Evolutionary conservation across 2,329 filamentous ascomycete species (phyloP).

Genomic region (Colletotrichum salicis): DNA sequence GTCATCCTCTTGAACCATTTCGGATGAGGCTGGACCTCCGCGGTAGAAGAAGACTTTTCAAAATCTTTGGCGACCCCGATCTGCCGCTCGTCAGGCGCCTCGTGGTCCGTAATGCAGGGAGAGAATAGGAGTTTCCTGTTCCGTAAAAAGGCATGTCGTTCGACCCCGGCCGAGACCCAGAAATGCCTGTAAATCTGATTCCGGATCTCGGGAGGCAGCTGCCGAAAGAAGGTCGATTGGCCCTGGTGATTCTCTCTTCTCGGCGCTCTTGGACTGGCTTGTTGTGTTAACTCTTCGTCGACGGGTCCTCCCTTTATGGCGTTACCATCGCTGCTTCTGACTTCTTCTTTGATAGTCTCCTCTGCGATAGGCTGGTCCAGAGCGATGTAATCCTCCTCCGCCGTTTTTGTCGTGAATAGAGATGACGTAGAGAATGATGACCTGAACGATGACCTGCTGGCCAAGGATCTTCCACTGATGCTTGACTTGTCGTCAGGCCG

Average conservation of each 20-base stretch:
- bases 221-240: conserved; percentile 24
- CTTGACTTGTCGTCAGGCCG: neutral
- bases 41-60: neutral
- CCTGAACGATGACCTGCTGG: neutral
- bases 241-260: neutral
- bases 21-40: conserved; percentile 24
- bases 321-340: neutral
- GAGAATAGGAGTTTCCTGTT: neutral
- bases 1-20: conserved; percentile 34
- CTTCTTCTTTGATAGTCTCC: neutral
- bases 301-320: neutral
- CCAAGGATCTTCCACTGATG: neutral
- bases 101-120: conserved; percentile 30
- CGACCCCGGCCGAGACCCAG: conserved; percentile 15
- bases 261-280: neutral
- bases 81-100: conserved; percentile 32
- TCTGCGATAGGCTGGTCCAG: neutral
- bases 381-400: neutral
- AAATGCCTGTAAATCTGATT: conserved; percentile 31
- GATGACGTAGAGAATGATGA: neutral
- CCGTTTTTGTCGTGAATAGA: neutral
- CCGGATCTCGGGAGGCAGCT: conserved; percentile 32
- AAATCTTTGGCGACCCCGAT: conserved; percentile 23
- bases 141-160: conserved; percentile 28
- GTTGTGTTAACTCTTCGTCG: neutral